Evolutionary conservation across 257 asterid species (phyloP).

Genomic region (Solanum sitiens): DNA sequence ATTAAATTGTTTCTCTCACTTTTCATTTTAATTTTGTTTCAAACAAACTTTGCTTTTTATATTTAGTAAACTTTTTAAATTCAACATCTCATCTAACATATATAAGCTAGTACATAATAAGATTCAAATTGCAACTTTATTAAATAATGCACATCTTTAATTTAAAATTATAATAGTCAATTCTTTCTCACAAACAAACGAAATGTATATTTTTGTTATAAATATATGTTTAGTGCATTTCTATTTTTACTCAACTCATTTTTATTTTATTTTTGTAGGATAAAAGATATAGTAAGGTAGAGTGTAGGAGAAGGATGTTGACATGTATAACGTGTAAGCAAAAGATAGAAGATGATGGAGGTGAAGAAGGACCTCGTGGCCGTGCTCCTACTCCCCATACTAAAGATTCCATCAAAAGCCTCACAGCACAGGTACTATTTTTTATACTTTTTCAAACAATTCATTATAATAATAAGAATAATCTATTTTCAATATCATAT

Average conservation of each 20-base stretch:
- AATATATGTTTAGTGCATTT: neutral
- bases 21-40: neutral
- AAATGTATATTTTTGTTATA: neutral
- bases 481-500: neutral
- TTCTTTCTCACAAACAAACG: neutral
- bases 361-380: constrained; percentile 67
- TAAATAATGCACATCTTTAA: neutral
- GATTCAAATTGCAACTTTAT: neutral
- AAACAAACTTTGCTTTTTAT: neutral
- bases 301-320: constrained; percentile 49
- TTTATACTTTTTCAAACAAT: neutral
- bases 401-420: constrained; percentile 99
- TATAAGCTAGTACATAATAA: neutral
- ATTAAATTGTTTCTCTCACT: neutral
- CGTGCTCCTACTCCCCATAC: constrained; percentile 45
- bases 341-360: constrained; percentile 49
- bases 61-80: neutral
- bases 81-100: neutral
- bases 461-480: neutral
- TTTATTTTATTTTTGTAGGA: neutral
- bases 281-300: neutral
- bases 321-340: constrained; percentile 98
- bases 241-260: neutral
- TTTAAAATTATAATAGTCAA: neutral
- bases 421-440: constrained; percentile 67